Evolutionary conservation across 768 basidiomycete species (phyloP).

Genomic region (Rhizopogon vulgaris): DNA sequence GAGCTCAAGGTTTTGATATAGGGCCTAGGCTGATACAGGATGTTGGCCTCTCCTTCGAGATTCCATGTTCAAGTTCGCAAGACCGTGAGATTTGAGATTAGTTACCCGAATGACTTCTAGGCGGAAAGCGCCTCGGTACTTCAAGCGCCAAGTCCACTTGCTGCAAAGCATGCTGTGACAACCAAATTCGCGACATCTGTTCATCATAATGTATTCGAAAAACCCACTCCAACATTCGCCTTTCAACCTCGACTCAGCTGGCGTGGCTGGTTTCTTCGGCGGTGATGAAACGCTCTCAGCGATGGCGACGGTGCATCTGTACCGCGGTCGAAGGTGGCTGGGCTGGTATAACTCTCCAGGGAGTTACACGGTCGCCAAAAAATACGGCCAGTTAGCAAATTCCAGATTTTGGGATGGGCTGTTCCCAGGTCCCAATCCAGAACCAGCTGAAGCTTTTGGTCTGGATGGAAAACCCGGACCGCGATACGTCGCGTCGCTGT

Average conservation of each 20-base stretch:
- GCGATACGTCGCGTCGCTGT: slow-evolving; percentile 18
- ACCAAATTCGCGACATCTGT: not conserved
- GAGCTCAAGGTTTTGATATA: too few species aligned
- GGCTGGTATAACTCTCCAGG: slow-evolving; percentile 34
- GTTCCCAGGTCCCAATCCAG: slow-evolving; percentile 23
- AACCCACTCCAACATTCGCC: slow-evolving; percentile 3
- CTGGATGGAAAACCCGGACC: slow-evolving; percentile 24
- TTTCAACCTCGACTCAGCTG: slow-evolving; percentile 23
- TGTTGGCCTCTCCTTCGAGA: too few species aligned
- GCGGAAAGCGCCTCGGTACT: too few species aligned
- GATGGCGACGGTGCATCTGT: slow-evolving; percentile 30
- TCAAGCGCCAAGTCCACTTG: too few species aligned
- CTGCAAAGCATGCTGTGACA: not conserved
- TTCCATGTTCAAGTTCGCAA: not conserved
- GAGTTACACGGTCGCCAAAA: slow-evolving; percentile 27
- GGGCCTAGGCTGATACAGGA: too few species aligned
- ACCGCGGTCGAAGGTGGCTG: slow-evolving; percentile 24
- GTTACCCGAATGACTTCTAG: too few species aligned
- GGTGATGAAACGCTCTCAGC: slow-evolving; percentile 33
- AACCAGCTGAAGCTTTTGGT: slow-evolving; percentile 22
- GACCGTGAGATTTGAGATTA: too few species aligned
- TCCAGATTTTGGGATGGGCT: slow-evolving; percentile 26
- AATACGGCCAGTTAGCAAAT: slow-evolving; percentile 23
- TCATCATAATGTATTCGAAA: not conserved
- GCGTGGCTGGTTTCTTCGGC: slow-evolving; percentile 31